Base-by-base conservation (phyloP, 2,329 filamentous ascomycete species). In the Trichoderma sp. region DNA sequence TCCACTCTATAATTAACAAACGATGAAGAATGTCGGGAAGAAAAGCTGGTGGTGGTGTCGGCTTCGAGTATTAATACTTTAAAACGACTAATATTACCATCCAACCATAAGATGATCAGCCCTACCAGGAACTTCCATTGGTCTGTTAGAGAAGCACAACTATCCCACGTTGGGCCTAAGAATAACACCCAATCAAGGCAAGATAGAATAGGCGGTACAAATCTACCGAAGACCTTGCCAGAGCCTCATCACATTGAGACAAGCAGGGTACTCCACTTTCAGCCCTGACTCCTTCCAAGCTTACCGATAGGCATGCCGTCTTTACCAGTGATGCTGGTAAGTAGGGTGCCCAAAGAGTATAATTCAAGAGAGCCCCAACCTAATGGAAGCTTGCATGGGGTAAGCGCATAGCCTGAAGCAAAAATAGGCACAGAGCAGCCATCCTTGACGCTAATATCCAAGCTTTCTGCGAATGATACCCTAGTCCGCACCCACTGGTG, bases 401-500 rank as follows among this genome's bases (percentile, higher is more conserved):
- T 60, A 51, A 69, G 65, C 24, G 51, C 66, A 61, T 69, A 69
- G 66, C 56, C 56, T 51, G 66, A n/a, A 32, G 36, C 53, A 69
- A 69, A 69, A 69, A 69, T 60, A 69, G 66, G 36, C 3, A 60
- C 39, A 34, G 26, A 69, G 56, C 11, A 39, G 57, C 39, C 51
- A 36, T 28, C 28, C 8, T 47, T 21, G 63, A 47, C 65, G 65
- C 66, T 69, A 69, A 51, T 11, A 15, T 43, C 34, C 53, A 43
- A 43, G 53, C 53, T 18, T 60, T 18, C 34, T 24, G 53, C 34
- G 30, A 60, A 58, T 43, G n/a, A 21, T 26, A 14, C 56, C 18
- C 66, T 30, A 61, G 15, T 36, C 56, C 8, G 15, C 26, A 28
- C 15, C 47, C 32, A 12, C 34, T 53, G 15, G 43, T 24, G 43